Percentiles rank a stretch among this genome's conserved stretches.
These are phyloP conservation scores for Nepenthes alata DNA, from an alignment of 179 eudicot species.

Conservation along the genomic window DNA sequence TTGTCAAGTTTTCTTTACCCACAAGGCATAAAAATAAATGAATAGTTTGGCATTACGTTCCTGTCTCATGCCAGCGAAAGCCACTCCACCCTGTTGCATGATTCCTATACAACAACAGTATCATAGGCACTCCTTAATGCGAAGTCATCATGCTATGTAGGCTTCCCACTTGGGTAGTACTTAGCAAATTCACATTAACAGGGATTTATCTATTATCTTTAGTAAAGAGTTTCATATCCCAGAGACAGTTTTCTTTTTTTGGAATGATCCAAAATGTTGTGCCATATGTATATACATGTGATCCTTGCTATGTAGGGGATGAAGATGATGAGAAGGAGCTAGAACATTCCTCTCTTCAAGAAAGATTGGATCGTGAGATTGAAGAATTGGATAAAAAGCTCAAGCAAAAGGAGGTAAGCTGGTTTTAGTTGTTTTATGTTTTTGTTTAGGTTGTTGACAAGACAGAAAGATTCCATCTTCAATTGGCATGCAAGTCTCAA, in stretches of 20 bases:
- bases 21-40: too few species aligned
- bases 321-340: slow-evolving; percentile 74
- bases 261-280: neutral
- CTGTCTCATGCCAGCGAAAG: too few species aligned
- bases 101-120: too few species aligned
- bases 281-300: neutral
- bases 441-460: neutral
- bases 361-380: slow-evolving; percentile 69
- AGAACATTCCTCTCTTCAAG: slow-evolving; percentile 89
- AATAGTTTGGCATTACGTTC: too few species aligned
- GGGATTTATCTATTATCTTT: neutral
- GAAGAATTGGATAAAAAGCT: slow-evolving; percentile 80
- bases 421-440: neutral
- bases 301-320: slow-evolving; percentile 28
- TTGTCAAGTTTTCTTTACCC: too few species aligned
- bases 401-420: slow-evolving; percentile 78
- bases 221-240: too few species aligned
- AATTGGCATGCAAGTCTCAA: too few species aligned
- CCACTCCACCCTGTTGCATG: too few species aligned
- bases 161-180: neutral
- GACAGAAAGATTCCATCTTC: too few species aligned
- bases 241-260: neutral
- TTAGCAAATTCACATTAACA: neutral
- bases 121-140: too few species aligned
- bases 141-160: neutral